A percentile compares a stretch with the other conserved stretches of the same genome.
These are phyloP conservation scores for Saccharomycopsis lassenensis DNA, from an alignment of 805 yeast species.

Conservation along the genomic window DNA sequence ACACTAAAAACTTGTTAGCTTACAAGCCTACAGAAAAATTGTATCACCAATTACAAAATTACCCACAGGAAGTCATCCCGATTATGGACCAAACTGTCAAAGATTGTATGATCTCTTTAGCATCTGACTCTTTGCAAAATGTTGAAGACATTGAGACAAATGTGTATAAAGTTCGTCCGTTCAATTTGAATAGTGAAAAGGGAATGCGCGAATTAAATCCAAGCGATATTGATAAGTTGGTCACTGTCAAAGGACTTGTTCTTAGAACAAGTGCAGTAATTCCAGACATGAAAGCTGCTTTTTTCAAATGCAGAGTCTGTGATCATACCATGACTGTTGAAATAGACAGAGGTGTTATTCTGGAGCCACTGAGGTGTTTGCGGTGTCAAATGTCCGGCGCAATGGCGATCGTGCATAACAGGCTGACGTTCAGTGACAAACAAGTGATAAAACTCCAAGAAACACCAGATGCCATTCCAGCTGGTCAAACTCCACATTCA, in stretches of 20 bases:
- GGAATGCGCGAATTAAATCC: constrained; percentile 95
- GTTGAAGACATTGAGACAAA: constrained; percentile 65
- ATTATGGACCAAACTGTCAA: constrained; percentile 95
- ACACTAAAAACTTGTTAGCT: constrained; percentile 67
- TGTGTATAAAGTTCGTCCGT: constrained; percentile 83
- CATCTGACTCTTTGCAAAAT: constrained; percentile 45
- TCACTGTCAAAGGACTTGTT: constrained; percentile 82
- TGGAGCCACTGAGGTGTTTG: constrained; percentile 92
- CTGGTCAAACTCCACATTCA: constrained; percentile 97
- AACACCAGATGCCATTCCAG: constrained; percentile 93
- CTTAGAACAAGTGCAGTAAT: constrained; percentile 82
- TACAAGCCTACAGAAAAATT: constrained; percentile 67
- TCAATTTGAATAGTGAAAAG: constrained; percentile 54
- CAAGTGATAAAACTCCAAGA: constrained; percentile 92
- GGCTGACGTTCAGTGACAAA: constrained; percentile 89
- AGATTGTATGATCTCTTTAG: constrained; percentile 73
- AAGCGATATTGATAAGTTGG: constrained; percentile 86
- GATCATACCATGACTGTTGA: constrained; percentile 87
- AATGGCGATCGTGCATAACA: constrained; percentile 83
- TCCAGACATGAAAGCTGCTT: constrained; percentile 97
- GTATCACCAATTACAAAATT: constrained; percentile 77
- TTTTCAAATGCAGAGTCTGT: constrained; percentile 90
- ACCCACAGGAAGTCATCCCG: constrained; percentile 95
- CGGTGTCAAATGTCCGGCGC: constrained; percentile 80
- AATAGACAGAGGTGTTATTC: constrained; percentile 87